Evolutionary conservation across 257 asterid species (phyloP).

Genomic region (Schizonepeta tenuifolia): DNA sequence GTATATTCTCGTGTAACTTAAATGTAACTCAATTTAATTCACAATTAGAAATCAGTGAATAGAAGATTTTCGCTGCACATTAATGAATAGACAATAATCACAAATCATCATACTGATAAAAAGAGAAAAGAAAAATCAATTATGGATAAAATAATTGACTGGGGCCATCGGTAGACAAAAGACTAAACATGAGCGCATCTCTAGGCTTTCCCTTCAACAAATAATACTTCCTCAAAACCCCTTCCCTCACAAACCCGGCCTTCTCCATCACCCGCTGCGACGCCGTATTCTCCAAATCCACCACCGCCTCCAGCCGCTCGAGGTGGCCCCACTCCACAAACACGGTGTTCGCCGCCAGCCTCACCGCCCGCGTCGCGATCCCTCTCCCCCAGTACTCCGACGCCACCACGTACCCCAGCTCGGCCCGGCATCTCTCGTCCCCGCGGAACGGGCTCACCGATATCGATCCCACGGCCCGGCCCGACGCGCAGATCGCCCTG

Average conservation of each 20-base stretch:
- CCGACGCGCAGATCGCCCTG: conserved; percentile 59
- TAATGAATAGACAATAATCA: background rate
- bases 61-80: background rate
- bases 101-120: background rate
- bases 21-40: too few relatives aligned
- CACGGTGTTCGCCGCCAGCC: conserved; percentile 57
- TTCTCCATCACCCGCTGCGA: conserved; percentile 85
- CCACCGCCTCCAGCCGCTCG: conserved; percentile 81
- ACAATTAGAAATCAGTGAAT: too few relatives aligned
- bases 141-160: conserved; percentile 39
- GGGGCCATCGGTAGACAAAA: conserved; percentile 53
- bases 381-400: conserved; percentile 86
- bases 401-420: conserved; percentile 66
- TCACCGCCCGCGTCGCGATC: conserved; percentile 72
- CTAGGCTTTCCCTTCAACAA: conserved; percentile 59
- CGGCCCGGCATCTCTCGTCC: conserved; percentile 58
- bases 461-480: conserved; percentile 56
- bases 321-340: conserved; percentile 73
- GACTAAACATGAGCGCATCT: conserved; percentile 69
- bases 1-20: too few relatives aligned
- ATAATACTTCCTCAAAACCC: conserved; percentile 71
- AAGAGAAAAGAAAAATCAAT: background rate
- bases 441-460: conserved; percentile 53
- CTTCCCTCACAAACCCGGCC: conserved; percentile 72
- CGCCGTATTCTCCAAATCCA: conserved; percentile 65